These are phyloP conservation scores for Arabis alpina DNA, from an alignment of 345 rosid genomes.

Conservation along the genomic window DNA sequence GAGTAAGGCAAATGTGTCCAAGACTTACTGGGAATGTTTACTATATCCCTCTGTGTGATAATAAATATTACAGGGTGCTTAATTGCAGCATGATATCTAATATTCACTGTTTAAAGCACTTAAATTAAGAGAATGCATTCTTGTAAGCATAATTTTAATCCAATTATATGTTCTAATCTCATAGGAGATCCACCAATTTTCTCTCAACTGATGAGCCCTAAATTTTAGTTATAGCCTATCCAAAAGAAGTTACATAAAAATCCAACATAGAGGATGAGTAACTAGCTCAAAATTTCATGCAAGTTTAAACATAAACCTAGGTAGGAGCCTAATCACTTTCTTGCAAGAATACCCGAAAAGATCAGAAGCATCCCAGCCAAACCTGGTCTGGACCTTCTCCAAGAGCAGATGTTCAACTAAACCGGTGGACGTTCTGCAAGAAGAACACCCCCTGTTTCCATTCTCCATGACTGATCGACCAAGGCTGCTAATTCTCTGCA, in stretches of 20 bases:
- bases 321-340: constrained; percentile 23
- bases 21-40: constrained; percentile 37
- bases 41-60: constrained; percentile 40
- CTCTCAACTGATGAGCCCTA: constrained; percentile 9
- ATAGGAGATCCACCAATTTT: constrained; percentile 7
- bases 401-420: constrained; percentile 39
- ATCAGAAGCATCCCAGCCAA: constrained; percentile 29
- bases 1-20: constrained; percentile 35
- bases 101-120: constrained; percentile 15
- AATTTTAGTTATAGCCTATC: not conserved
- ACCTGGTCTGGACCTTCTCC: constrained; percentile 42
- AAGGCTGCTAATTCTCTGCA: constrained; percentile 72
- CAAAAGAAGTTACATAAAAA: constrained; percentile 27
- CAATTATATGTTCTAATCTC: constrained; percentile 3
- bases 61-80: constrained; percentile 40
- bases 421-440: constrained; percentile 57
- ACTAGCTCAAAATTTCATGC: constrained; percentile 24
- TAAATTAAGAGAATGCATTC: not conserved
- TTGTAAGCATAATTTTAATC: constrained; percentile 16
- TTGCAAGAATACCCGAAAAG: constrained; percentile 12
- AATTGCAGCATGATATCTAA: constrained; percentile 21
- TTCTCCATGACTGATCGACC: constrained; percentile 90
- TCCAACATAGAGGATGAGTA: constrained; percentile 5
- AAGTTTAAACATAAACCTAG: not conserved
- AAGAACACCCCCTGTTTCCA: constrained; percentile 86